phyloP scores from a whole-genome alignment of 306 rosid genomes.

The Astragalus glycyphyllos region DNA sequence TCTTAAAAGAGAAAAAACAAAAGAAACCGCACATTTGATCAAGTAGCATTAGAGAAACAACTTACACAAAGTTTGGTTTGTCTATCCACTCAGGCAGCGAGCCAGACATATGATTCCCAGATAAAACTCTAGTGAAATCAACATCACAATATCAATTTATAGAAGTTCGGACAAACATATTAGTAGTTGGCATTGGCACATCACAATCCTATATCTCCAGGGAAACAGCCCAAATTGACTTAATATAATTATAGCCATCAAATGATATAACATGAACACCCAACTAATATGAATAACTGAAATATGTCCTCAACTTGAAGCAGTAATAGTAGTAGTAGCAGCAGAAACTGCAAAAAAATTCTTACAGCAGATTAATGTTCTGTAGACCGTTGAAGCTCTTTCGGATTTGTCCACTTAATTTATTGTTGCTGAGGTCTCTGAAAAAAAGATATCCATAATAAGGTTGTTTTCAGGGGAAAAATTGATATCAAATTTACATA shows the following conservation, averaged over 20 bases:
- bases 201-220: neutral
- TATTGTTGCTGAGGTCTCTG: too few species aligned
- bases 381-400: too few species aligned
- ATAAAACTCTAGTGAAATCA: constrained; percentile 54
- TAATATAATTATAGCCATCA: neutral
- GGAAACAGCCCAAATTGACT: neutral
- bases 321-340: constrained; percentile 3
- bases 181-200: neutral
- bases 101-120: constrained; percentile 66
- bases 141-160: constrained; percentile 25
- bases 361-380: too few species aligned
- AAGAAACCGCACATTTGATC: neutral
- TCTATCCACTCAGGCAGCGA: constrained; percentile 49
- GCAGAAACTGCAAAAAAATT: neutral
- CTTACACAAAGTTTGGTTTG: constrained; percentile 53
- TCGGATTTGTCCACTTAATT: too few species aligned
- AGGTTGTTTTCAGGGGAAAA: neutral
- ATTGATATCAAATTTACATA: neutral
- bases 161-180: neutral
- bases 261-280: neutral
- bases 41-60: constrained; percentile 34
- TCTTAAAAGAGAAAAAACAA: too few species aligned
- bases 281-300: constrained; percentile 14
- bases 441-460: too few species aligned
- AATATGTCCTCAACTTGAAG: neutral